Percentiles rank a stretch among this genome's conserved stretches.
phyloP scores from a whole-genome alignment of 169 alveolate genomes.

The Plasmodium malariae region DNA sequence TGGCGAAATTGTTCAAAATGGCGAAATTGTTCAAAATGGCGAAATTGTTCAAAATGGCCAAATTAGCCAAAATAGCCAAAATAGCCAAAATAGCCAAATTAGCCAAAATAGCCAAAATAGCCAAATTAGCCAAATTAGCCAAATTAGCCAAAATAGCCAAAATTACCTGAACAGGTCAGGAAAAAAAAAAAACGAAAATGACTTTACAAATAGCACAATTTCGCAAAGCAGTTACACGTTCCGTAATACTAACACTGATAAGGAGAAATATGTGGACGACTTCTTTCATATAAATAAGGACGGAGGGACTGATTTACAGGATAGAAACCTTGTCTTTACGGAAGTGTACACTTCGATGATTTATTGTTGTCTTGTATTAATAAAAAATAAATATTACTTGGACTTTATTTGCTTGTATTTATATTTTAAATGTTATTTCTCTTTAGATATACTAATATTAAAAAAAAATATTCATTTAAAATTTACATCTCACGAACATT shows the following conservation, averaged over 20 bases:
- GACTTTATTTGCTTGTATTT: conserved; percentile 57
- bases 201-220: too few relatives aligned
- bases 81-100: too few relatives aligned
- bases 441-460: conserved; percentile 12
- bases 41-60: too few relatives aligned
- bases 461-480: conserved; percentile 3
- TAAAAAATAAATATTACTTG: conserved; percentile 46
- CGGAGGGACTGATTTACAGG: neutral
- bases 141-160: too few relatives aligned
- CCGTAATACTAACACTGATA: neutral
- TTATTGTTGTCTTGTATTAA: conserved; percentile 19
- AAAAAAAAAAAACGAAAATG: neutral
- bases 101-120: too few relatives aligned
- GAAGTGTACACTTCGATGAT: conserved; percentile 32
- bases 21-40: too few relatives aligned
- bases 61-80: too few relatives aligned
- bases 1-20: too few relatives aligned
- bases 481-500: conserved; percentile 28
- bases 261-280: conserved; percentile 5
- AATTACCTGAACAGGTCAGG: neutral
- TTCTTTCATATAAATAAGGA: conserved; percentile 22
- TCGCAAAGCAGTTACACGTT: too few relatives aligned
- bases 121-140: too few relatives aligned
- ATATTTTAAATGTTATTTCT: conserved; percentile 34
- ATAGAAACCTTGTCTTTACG: neutral